Percentiles rank a stretch among this genome's conserved stretches.
These are phyloP conservation scores for Linum tenue DNA, from an alignment of 345 rosid species.

Conservation along the genomic window DNA sequence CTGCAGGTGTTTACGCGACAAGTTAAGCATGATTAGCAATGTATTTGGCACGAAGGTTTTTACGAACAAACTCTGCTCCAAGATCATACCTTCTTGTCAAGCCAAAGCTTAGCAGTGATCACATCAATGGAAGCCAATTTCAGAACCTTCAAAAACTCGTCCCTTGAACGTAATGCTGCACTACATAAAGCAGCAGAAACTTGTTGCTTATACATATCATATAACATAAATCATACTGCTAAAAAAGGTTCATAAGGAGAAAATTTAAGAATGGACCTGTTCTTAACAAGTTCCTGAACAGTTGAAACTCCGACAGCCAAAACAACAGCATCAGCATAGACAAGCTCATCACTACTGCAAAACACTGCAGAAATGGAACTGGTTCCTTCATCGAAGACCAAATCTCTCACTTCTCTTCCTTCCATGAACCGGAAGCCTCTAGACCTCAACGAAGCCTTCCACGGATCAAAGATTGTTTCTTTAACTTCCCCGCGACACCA, in stretches of 20 bases:
- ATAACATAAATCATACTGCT: background rate
- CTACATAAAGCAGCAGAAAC: conserved; percentile 25
- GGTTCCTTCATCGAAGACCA: conserved; percentile 31
- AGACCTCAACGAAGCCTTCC: conserved; percentile 33
- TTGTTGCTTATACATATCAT: background rate
- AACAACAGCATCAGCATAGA: conserved; percentile 39
- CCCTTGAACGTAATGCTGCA: conserved; percentile 39
- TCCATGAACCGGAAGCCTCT: conserved; percentile 38
- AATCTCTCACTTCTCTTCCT: conserved; percentile 26
- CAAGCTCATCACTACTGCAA: conserved; percentile 30
- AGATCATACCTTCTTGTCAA: conserved; percentile 41
- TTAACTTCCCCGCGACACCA: conserved; percentile 37
- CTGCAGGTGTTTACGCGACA: conserved; percentile 16
- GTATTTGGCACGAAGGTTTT: background rate
- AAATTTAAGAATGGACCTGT: conserved; percentile 29
- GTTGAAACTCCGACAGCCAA: conserved; percentile 44
- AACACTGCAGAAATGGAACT: conserved; percentile 38
- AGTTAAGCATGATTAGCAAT: background rate
- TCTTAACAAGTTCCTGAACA: conserved; percentile 39
- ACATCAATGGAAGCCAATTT: conserved; percentile 40
- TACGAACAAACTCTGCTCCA: background rate
- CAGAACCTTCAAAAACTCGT: conserved; percentile 52
- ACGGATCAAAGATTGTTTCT: conserved; percentile 44
- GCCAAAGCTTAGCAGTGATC: conserved; percentile 31
- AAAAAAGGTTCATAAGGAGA: background rate